Base-by-base conservation (phyloP, 2,329 filamentous ascomycete genomes). In the Verticillium alfalfae region DNA sequence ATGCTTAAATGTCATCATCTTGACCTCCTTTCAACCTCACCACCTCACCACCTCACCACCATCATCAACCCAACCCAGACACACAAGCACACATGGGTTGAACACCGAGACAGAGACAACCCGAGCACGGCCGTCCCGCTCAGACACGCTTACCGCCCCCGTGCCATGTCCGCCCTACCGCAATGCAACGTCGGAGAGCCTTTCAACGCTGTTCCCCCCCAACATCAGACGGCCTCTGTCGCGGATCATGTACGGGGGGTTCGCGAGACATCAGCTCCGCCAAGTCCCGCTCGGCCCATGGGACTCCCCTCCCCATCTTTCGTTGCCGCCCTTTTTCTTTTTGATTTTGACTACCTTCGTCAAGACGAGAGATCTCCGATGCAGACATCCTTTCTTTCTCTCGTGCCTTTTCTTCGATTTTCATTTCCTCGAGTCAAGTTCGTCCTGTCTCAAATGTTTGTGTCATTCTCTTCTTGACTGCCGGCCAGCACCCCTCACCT, bases 361-460 rank as follows among this genome's bases (percentile, higher is more conserved):
- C 45, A 52, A 52, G 45, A n/a, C 45, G 45, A 31, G 26, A 31
- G 45, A 22, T 37, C 36, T 37, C 13, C 36, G 36, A 37, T 37
- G 26, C 26, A 31, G 26, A 31, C 26, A 9, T 37, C 36, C 13
- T 55, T 52, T 37, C 58, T 45, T 52, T 39, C 38, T 41, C 34
- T 60, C 39, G 34, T 56, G 49, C 61, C 39, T 54, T 58, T 60
- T 59, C 55, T 45, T 56, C 56, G 52, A 41, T 52, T 37, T 62
- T 31, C 26, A 31, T 31, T 62, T 54, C 56, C 62, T 56, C 57
- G 45, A 52, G 45, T 52, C 16, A 52, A 52, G 45, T 52, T 63
- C 62, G 59, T 63, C 52, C 55, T 61, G 45, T 56, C 55, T 64
- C 59, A 18, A 31, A 58, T 62, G 61, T 63, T 60, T 38, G 54